A percentile compares a stretch with the other conserved stretches of the same genome.
Evolutionary conservation across 1,139 yeast genomes (phyloP).

Genomic region (Candida glucosophila): DNA sequence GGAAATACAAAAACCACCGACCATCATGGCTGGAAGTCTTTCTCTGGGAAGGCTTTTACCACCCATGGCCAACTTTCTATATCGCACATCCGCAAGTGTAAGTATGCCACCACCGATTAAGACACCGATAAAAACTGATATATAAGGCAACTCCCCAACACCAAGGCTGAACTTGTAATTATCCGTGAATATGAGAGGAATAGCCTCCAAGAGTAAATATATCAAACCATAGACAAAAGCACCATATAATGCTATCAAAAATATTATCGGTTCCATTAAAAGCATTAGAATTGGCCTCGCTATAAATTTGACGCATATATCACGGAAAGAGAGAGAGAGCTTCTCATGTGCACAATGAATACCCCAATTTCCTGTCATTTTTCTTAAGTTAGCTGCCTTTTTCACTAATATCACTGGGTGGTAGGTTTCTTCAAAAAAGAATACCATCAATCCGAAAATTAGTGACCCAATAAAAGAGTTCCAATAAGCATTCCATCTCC

Average conservation of each 20-base stretch:
- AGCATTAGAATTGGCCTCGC: conserved; percentile 61
- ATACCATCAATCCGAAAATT: conserved; percentile 16
- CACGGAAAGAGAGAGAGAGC: conserved; percentile 46
- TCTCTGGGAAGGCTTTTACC: conserved; percentile 58
- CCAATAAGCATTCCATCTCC: conserved; percentile 48
- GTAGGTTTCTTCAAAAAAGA: conserved; percentile 37
- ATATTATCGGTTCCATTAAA: conserved; percentile 56
- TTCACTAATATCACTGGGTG: conserved; percentile 36
- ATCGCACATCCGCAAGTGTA: conserved; percentile 12
- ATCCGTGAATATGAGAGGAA: conserved; percentile 57
- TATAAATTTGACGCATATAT: conserved; percentile 55
- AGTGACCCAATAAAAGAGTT: conserved; percentile 35
- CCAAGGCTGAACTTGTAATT: conserved; percentile 47
- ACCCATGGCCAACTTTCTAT: conserved; percentile 5
- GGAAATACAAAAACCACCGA: conserved; percentile 57
- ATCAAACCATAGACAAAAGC: conserved; percentile 74
- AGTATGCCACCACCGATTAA: conserved; percentile 38
- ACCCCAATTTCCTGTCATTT: conserved; percentile 54
- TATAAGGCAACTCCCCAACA: conserved; percentile 48
- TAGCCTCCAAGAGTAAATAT: conserved; percentile 63
- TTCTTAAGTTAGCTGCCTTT: conserved; percentile 49
- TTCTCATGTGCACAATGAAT: conserved; percentile 75
- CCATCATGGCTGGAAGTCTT: conserved; percentile 57
- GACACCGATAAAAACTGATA: conserved; percentile 51
- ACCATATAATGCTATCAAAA: conserved; percentile 57